Evolutionary conservation across 2,329 filamentous ascomycete species (phyloP).

Genomic region (Ceratocystis albifundus): DNA sequence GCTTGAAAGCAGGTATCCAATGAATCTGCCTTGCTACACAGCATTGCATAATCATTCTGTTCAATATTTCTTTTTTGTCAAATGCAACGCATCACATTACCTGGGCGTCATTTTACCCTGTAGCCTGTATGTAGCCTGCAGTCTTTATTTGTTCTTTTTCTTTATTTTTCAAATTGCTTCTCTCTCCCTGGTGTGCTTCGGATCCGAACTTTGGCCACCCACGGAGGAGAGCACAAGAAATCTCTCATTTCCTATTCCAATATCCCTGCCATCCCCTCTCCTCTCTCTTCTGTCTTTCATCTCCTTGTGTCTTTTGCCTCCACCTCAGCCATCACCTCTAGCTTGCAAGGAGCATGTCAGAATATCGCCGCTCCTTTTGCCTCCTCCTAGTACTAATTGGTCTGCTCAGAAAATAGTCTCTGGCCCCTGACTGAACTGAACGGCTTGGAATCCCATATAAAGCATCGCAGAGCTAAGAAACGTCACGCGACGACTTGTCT

Average conservation of each 20-base stretch:
- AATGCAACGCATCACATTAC: background rate
- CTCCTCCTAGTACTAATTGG: background rate
- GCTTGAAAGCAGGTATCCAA: background rate
- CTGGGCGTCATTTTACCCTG: background rate
- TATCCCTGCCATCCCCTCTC: background rate
- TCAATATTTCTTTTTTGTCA: background rate
- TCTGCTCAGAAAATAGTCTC: background rate
- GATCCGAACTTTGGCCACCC: background rate
- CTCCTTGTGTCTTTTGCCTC: background rate
- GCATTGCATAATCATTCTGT: background rate
- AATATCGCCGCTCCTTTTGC: background rate
- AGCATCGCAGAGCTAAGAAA: background rate
- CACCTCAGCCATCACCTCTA: background rate
- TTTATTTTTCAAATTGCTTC: background rate
- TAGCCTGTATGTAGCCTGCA: background rate
- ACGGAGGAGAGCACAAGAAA: background rate
- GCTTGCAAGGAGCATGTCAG: background rate
- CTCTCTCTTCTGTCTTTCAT: background rate
- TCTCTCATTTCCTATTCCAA: background rate
- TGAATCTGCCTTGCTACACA: background rate
- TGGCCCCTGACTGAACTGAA: background rate
- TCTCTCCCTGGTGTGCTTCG: background rate
- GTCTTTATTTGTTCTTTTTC: too few relatives aligned
- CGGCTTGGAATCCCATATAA: background rate
- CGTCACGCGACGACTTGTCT: slow-evolving; percentile 9